A percentile compares a stretch with the other conserved stretches of the same genome.
These are phyloP conservation scores for Ensete ventricosum DNA, from an alignment of 176 grass and related monocot species.

Conservation along the genomic window DNA sequence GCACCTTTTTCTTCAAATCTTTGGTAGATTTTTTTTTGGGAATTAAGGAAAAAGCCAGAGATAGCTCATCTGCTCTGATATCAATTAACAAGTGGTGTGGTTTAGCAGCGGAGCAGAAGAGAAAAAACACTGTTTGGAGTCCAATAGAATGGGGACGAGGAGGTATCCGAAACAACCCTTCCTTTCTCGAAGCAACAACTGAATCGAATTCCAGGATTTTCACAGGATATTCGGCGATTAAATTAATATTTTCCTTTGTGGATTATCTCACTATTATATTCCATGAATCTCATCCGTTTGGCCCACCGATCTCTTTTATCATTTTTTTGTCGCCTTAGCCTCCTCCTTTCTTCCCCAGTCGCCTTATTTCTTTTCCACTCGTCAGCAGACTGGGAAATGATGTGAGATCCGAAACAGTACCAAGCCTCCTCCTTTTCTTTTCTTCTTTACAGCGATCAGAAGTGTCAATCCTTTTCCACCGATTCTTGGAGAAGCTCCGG, in stretches of 20 bases:
- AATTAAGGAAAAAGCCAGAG: not conserved
- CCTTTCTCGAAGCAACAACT: conserved; percentile 24
- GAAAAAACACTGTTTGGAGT: not conserved
- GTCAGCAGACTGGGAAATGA: not conserved
- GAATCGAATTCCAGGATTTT: conserved; percentile 78
- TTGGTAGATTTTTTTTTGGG: not conserved
- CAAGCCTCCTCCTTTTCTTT: too few species aligned
- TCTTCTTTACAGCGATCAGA: not conserved
- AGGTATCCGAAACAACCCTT: not conserved
- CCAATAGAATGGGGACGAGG: not conserved
- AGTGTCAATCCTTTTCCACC: too few species aligned
- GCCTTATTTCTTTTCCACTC: not conserved
- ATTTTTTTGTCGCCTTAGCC: not conserved
- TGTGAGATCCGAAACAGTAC: not conserved
- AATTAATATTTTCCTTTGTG: conserved; percentile 29
- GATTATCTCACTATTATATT: conserved; percentile 15
- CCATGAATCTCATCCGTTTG: not conserved
- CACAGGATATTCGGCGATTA: conserved; percentile 54
- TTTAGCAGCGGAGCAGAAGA: not conserved
- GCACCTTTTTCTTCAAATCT: conserved; percentile 2
- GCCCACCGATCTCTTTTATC: conserved; percentile 11
- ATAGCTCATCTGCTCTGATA: not conserved
- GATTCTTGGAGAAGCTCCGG: too few species aligned
- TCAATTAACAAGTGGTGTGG: not conserved
- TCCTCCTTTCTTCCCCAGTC: not conserved